phyloP scores from a whole-genome alignment of 257 asterid genomes.

The Rubia yunnanensis region DNA sequence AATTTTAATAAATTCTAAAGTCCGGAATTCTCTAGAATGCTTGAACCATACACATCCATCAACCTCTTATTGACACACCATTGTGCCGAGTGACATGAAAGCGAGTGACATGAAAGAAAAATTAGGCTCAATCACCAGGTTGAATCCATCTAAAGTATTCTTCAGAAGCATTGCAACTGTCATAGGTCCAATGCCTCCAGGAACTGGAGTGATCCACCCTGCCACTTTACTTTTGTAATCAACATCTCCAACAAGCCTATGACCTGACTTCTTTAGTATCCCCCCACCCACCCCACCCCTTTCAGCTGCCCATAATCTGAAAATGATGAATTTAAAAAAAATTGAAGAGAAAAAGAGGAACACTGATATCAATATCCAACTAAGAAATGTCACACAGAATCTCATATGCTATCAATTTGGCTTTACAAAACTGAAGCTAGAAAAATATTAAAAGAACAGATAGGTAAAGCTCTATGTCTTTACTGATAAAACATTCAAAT shows the following conservation, averaged over 20 bases:
- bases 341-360: too few relatives aligned
- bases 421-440: too few relatives aligned
- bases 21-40: slow-evolving; percentile 53
- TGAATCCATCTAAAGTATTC: slow-evolving; percentile 85
- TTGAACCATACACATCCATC: slow-evolving; percentile 19
- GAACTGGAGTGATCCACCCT: slow-evolving; percentile 90
- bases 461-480: not conserved
- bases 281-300: slow-evolving; percentile 83
- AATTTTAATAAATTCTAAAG: too few relatives aligned
- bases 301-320: slow-evolving; percentile 95
- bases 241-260: slow-evolving; percentile 92
- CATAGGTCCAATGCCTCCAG: slow-evolving; percentile 98
- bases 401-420: too few relatives aligned
- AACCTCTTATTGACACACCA: not conserved
- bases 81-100: too few relatives aligned
- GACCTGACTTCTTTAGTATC: slow-evolving; percentile 74
- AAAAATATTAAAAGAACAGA: not conserved
- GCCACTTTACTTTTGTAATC: slow-evolving; percentile 71
- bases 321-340: not conserved
- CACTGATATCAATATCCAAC: too few relatives aligned
- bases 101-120: not conserved
- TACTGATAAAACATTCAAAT: not conserved
- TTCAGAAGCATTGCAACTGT: slow-evolving; percentile 93
- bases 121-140: slow-evolving; percentile 45
- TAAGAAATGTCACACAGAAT: too few relatives aligned